Base-by-base conservation (phyloP, 176 grass and related monocot species). In the Paspalum notatum region DNA sequence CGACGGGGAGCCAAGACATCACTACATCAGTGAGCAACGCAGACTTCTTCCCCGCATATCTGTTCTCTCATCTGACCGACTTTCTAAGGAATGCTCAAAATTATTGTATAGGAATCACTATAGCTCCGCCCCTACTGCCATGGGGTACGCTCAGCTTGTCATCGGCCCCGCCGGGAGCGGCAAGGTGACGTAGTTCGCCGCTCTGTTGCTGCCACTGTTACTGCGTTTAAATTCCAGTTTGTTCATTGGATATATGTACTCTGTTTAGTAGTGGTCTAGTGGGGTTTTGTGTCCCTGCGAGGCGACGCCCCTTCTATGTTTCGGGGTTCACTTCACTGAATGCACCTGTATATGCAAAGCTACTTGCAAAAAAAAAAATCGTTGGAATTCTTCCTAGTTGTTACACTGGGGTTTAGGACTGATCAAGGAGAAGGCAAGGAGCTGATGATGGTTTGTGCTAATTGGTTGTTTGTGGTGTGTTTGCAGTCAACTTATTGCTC, bases 91-190 rank as follows among this genome's bases (percentile, higher is more conserved):
- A n/a, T n/a, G n/a, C n/a, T n/a, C n/a, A n/a, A n/a, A n/a, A n/a
- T n/a, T n/a, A n/a, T n/a, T n/a, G n/a, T n/a, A n/a, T n/a, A n/a
- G n/a, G n/a, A n/a, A n/a, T n/a, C n/a, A n/a, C n/a, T n/a, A n/a
- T n/a, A n/a, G n/a, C n/a, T n/a, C n/a, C n/a, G n/a, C n/a, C n/a
- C n/a, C n/a, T n/a, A n/a, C n/a, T n/a, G n/a, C 82, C 37, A 99
- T 99, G 96, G 92, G 96, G 2, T 99, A 86, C 80, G 93, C 96
- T 38, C 96, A 95, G 83, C 93, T 99, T 46, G 96, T 99, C 49
- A 99, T 99, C 43, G 90, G 93, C 50, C 96, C 96, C 40, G 96
- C 96, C 7, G 93, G 96, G 48, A 95, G 96, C 75, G 96, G 93
- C 87, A 95, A 99, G 93, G 96, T 98, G 54, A 57, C 3, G n/a